phyloP scores from a whole-genome alignment of 352 stramenopile genomes.

The Globisporangium parvum region DNA sequence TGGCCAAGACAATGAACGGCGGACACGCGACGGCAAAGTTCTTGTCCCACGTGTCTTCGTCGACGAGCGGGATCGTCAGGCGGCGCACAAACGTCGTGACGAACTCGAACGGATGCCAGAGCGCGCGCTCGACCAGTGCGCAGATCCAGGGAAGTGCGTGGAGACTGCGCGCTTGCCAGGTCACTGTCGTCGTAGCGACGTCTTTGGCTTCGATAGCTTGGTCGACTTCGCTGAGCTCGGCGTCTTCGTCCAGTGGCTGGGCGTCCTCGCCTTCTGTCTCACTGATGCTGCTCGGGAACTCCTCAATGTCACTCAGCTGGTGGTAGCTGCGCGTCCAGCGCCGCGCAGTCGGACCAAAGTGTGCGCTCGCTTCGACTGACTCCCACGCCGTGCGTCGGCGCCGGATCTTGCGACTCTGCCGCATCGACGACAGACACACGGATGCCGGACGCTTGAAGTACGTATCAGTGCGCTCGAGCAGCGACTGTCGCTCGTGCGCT shows the following conservation, averaged over 20 bases:
- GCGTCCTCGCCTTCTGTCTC: conserved; percentile 15
- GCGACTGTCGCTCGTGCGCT: conserved; percentile 32
- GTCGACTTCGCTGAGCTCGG: conserved; percentile 7
- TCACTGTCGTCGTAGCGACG: not conserved
- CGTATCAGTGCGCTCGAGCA: conserved; percentile 53
- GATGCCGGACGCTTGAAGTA: conserved; percentile 46
- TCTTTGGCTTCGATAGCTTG: conserved; percentile 5
- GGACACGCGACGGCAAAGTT: conserved; percentile 60
- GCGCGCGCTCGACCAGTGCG: conserved; percentile 27
- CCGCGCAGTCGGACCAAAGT: conserved; percentile 47
- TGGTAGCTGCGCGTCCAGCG: conserved; percentile 70
- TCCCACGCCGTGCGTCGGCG: conserved; percentile 49
- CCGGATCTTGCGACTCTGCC: conserved; percentile 30
- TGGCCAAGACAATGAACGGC: conserved; percentile 49
- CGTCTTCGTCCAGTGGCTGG: conserved; percentile 6
- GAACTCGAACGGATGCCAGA: conserved; percentile 73
- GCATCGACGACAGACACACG: conserved; percentile 45
- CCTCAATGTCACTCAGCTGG: conserved; percentile 49
- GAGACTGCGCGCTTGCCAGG: not conserved
- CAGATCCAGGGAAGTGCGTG: conserved; percentile 13
- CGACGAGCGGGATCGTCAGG: conserved; percentile 70
- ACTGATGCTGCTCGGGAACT: conserved; percentile 30
- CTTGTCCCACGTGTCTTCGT: conserved; percentile 81
- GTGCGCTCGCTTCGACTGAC: conserved; percentile 43
- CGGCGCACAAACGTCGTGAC: conserved; percentile 58